Conservation (phyloP, 306 rosid species). For the Fragaria nilgerrensis region DNA sequence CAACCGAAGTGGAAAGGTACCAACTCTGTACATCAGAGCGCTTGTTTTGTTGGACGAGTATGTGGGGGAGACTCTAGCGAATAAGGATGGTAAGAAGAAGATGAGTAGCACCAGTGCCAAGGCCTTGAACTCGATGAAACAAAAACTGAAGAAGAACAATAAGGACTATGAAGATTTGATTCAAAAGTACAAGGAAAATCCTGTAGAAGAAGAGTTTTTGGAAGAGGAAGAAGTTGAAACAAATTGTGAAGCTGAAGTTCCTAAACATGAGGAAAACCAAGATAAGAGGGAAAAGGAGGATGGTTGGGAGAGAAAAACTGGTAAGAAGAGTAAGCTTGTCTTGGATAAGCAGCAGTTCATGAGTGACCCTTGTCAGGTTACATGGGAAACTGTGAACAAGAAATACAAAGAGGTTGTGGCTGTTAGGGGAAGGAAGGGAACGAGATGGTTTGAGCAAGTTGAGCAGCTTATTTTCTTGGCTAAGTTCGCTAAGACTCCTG, state of each 20-base stretch:
- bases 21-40: conserved; percentile 57
- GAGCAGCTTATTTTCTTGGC: conserved; percentile 73
- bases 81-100: conserved; percentile 79
- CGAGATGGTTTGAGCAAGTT: conserved; percentile 81
- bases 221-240: conserved; percentile 46
- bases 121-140: conserved; percentile 80
- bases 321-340: conserved; percentile 53
- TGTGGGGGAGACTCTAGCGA: conserved; percentile 61
- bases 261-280: conserved; percentile 33
- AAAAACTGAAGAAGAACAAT: conserved; percentile 72
- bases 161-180: conserved; percentile 68
- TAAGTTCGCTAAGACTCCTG: conserved; percentile 83
- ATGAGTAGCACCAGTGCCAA: conserved; percentile 88
- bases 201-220: conserved; percentile 34
- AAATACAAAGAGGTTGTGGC: conserved; percentile 79
- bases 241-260: conserved; percentile 48
- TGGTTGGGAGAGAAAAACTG: conserved; percentile 54
- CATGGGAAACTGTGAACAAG: conserved; percentile 75
- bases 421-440: conserved; percentile 85
- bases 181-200: conserved; percentile 61
- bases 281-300: conserved; percentile 35
- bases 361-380: conserved; percentile 69
- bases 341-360: conserved; percentile 49
- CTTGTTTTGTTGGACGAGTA: conserved; percentile 78
- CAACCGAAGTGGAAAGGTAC: conserved; percentile 56